Evolutionary conservation across 306 rosid genomes (phyloP).

Genomic region (Cotoneaster glaucophyllus): DNA sequence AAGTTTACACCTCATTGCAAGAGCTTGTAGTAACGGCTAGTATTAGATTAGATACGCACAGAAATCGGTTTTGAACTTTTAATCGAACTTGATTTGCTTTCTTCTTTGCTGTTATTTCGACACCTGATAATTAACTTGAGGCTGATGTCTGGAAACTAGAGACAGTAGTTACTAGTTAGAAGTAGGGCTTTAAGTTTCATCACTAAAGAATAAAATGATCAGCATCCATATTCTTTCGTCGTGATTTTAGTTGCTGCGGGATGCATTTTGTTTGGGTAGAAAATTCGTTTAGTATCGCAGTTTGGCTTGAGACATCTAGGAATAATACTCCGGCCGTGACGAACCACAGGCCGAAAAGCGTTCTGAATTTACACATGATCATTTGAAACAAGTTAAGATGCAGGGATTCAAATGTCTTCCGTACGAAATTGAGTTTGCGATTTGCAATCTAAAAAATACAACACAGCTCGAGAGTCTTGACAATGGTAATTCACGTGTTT

Average conservation of each 20-base stretch:
- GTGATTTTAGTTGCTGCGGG: no score
- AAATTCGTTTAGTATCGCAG: background rate
- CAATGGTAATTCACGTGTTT: background rate
- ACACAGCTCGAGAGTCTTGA: background rate
- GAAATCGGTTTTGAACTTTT: no score
- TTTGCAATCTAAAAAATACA: background rate
- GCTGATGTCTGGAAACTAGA: background rate
- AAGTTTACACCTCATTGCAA: background rate
- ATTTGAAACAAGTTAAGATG: background rate
- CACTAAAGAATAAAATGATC: no score
- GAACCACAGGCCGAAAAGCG: background rate
- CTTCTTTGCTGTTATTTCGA: background rate
- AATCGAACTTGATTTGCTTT: background rate
- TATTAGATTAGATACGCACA: background rate
- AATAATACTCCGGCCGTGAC: background rate
- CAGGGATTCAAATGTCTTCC: background rate
- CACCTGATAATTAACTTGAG: background rate
- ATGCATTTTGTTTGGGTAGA: background rate
- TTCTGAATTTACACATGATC: background rate
- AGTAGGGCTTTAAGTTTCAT: no score
- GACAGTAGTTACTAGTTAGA: background rate
- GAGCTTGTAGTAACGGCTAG: background rate
- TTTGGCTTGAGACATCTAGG: no score
- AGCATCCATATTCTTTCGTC: no score
- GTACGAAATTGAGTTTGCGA: background rate